Evolutionary conservation across 1,284 basidiomycete species (phyloP).

Genomic region (Amylostereum areolatum): DNA sequence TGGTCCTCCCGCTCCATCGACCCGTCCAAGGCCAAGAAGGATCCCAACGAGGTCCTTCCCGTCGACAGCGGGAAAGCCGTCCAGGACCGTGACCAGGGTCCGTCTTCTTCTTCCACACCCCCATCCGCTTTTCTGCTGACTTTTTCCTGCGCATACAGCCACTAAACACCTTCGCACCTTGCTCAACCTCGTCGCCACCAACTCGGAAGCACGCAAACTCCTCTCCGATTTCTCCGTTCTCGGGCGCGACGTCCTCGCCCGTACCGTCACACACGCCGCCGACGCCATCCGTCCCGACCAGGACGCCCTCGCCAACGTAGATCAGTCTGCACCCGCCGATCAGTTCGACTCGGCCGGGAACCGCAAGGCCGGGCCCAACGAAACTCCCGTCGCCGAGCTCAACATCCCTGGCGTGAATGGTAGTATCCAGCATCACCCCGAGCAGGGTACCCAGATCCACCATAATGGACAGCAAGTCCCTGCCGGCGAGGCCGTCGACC

Average conservation of each 20-base stretch:
- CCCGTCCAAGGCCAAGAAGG: constrained; percentile 34
- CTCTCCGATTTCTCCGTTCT: constrained; percentile 77
- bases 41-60: constrained; percentile 38
- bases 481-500: constrained; percentile 22
- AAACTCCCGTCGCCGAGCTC: constrained; percentile 46
- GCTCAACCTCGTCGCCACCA: constrained; percentile 70
- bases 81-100: constrained; percentile 58
- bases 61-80: constrained; percentile 52
- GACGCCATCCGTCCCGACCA: constrained; percentile 63
- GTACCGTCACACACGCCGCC: constrained; percentile 72
- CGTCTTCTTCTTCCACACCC: constrained; percentile 4
- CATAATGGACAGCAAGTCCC: constrained; percentile 30
- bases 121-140: background rate
- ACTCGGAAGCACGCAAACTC: constrained; percentile 89
- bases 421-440: constrained; percentile 41
- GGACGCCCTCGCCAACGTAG: constrained; percentile 58
- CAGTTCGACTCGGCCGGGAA: constrained; percentile 50
- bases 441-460: constrained; percentile 28
- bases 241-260: constrained; percentile 83
- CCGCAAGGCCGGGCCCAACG: constrained; percentile 28
- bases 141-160: constrained; percentile 46
- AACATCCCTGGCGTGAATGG: constrained; percentile 39
- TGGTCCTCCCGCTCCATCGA: constrained; percentile 68
- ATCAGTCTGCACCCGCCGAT: constrained; percentile 65
- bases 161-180: constrained; percentile 83